Conservation (phyloP, 2,329 filamentous ascomycete genomes). For the Hymenoscyphus repandus region DNA sequence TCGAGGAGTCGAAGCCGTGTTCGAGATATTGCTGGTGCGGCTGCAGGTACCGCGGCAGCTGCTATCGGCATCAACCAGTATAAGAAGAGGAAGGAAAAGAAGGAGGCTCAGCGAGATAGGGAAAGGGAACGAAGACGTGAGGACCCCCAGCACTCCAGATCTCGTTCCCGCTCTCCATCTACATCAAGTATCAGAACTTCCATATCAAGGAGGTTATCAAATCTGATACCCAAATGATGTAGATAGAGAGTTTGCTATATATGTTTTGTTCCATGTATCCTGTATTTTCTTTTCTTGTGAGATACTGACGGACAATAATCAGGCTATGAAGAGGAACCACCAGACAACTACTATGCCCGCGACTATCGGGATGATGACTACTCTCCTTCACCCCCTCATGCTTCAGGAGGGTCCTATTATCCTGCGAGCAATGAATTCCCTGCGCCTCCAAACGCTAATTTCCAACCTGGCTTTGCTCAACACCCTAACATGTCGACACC, state of each 20-base stretch:
- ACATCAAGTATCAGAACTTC: constrained; percentile 28
- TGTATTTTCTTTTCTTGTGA: constrained; percentile 16
- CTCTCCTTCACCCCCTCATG: constrained; percentile 31
- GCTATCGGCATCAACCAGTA: constrained; percentile 60
- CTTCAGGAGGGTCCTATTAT: constrained; percentile 31
- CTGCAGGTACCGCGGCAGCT: constrained; percentile 52
- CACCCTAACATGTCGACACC: constrained; percentile 24
- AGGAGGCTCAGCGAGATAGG: constrained; percentile 33
- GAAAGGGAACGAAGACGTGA: constrained; percentile 32
- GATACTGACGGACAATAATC: constrained; percentile 13
- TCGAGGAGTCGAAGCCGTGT: constrained; percentile 42
- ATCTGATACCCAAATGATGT: constrained; percentile 27
- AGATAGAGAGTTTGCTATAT: constrained; percentile 8
- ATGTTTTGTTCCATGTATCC: constrained; percentile 12
- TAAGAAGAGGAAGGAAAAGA: constrained; percentile 41
- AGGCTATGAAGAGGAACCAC: constrained; percentile 31
- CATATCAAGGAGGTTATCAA: constrained; percentile 27
- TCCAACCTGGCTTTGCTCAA: constrained; percentile 16
- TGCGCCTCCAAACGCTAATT: constrained; percentile 14
- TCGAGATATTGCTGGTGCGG: constrained; percentile 50
- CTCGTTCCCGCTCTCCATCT: constrained; percentile 25
- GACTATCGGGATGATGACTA: constrained; percentile 27
- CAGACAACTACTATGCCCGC: constrained; percentile 29
- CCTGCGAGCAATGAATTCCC: constrained; percentile 23
- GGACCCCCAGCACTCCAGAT: constrained; percentile 30